A percentile compares a stretch with the other conserved stretches of the same genome.
Evolutionary conservation across 192 early-diverging fungal species (phyloP).

Genomic region (Pilaira anomala): DNA sequence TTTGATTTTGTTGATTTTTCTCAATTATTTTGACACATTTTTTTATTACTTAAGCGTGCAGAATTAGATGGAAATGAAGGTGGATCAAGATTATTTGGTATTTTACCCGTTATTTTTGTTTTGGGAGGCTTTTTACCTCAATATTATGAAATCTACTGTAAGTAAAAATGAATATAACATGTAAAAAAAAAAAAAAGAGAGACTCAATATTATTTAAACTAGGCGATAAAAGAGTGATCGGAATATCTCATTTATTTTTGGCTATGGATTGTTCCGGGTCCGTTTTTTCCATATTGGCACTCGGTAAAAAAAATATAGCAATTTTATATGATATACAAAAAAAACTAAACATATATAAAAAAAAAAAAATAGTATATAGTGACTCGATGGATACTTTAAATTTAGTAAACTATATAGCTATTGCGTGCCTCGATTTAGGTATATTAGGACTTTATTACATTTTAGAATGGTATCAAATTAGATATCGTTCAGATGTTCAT

Average conservation of each 20-base stretch:
- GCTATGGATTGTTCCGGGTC: slow-evolving; percentile 41
- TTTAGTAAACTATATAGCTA: slow-evolving; percentile 24
- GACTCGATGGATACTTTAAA: slow-evolving; percentile 20
- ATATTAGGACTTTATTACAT: slow-evolving; percentile 29
- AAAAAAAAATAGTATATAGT: neutral
- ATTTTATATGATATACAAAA: no score
- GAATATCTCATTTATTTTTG: slow-evolving; percentile 43
- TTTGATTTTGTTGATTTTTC: neutral
- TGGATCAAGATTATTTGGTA: slow-evolving; percentile 39
- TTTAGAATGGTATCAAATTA: slow-evolving; percentile 27
- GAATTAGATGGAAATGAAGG: slow-evolving; percentile 25
- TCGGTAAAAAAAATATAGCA: slow-evolving; percentile 29
- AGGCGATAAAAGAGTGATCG: slow-evolving; percentile 34
- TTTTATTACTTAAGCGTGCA: slow-evolving; percentile 22
- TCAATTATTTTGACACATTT: neutral
- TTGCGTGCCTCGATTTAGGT: slow-evolving; percentile 21
- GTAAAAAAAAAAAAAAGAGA: neutral
- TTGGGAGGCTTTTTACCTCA: slow-evolving; percentile 43
- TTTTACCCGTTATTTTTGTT: slow-evolving; percentile 41
- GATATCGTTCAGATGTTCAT: neutral
- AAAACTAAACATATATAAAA: no score
- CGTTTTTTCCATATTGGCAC: slow-evolving; percentile 41
- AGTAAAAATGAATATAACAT: neutral
- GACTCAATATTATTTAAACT: neutral
- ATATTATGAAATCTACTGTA: slow-evolving; percentile 39